Conservation (phyloP, 495 filamentous ascomycete genomes). For the Bombardia bombarda region DNA sequence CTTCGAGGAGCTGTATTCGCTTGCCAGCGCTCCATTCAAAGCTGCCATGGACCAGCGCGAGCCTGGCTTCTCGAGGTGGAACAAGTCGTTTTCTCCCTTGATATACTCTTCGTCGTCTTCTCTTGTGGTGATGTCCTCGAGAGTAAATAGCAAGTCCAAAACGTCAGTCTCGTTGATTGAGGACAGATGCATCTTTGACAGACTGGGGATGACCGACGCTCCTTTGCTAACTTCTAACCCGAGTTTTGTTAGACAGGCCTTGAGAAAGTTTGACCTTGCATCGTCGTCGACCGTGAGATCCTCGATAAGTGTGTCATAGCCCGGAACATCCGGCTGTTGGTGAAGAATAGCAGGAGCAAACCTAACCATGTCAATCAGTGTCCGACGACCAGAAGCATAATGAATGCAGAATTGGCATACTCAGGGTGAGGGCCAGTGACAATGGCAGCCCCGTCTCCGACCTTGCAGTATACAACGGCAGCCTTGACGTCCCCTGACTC, state of each 20-base stretch:
- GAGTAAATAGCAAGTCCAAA: constrained; percentile 55
- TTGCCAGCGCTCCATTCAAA: constrained; percentile 26
- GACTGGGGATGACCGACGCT: constrained; percentile 62
- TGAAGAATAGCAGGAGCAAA: constrained; percentile 78
- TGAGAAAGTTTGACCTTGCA: constrained; percentile 65
- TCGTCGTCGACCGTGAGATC: constrained; percentile 63
- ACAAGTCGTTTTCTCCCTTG: constrained; percentile 78
- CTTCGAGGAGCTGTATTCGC: constrained; percentile 14
- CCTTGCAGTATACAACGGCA: constrained; percentile 79
- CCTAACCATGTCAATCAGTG: constrained; percentile 33
- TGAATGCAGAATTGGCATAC: too few species aligned
- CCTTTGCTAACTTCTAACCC: constrained; percentile 68
- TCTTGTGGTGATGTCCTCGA: constrained; percentile 58
- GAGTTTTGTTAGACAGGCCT: constrained; percentile 75
- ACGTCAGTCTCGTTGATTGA: constrained; percentile 56
- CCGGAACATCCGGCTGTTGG: constrained; percentile 49
- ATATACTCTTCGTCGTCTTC: constrained; percentile 68
- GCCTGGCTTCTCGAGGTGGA: constrained; percentile 57
- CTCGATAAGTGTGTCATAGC: constrained; percentile 61
- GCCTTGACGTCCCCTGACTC: constrained; percentile 63
- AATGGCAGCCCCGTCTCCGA: constrained; percentile 74
- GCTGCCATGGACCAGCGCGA: constrained; percentile 50
- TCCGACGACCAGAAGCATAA: too few species aligned
- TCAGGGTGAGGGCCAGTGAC: constrained; percentile 92
- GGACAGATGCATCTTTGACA: constrained; percentile 81